Evolutionary conservation across 2,329 filamentous ascomycete genomes (phyloP), one percentile per base, ranked within the genome.

Genomic region (Alternaria sp.): DNA sequence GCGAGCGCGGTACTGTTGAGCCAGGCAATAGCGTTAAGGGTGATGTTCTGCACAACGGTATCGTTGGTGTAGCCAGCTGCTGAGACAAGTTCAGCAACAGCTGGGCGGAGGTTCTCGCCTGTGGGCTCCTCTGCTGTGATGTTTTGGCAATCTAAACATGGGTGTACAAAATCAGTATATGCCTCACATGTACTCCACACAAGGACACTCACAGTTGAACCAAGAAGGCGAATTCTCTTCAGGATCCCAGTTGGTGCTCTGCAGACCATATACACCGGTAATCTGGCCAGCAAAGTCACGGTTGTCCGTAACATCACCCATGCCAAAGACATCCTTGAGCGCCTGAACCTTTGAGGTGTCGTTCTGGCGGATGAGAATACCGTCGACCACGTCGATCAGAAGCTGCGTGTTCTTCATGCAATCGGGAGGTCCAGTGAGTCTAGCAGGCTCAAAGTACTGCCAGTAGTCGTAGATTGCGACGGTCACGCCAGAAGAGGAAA

Each of bases 401-500:
- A 86, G 88, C 72, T 91, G 88, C 0, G 88, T 89, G 1, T 85
- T 84, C 1, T 82, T 79, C 36, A 93, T 85, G 72, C 92, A 95
- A 32, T 86, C 85, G 0, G 83, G 80, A 11, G 87, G 86, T 2
- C 80, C 87, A 59, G 85, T 85, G 18, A 84, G 74, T 12, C 86
- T 81, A 57, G 88, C 82, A 0, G 87, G 85, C 70, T 87, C 86
- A 68, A 83, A 89, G 70, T 89, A 89, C 64, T 85, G 78, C 69
- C 91, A 94, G 78, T 89, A 94, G 68, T 95, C 91, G 66, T 87
- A 88, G 57, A 95, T 90, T 4, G 92, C 92, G 60, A 87, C 86
- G 0, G 91, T 92, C 0, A 95, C 92, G 0, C 91, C 93, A 0
- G 91, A 94, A 0, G 91, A 93, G 0, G 91, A 90, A 51, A 97